Conservation (phyloP, 108 stramenopile genomes). For the Cyclotella baltica region DNA sequence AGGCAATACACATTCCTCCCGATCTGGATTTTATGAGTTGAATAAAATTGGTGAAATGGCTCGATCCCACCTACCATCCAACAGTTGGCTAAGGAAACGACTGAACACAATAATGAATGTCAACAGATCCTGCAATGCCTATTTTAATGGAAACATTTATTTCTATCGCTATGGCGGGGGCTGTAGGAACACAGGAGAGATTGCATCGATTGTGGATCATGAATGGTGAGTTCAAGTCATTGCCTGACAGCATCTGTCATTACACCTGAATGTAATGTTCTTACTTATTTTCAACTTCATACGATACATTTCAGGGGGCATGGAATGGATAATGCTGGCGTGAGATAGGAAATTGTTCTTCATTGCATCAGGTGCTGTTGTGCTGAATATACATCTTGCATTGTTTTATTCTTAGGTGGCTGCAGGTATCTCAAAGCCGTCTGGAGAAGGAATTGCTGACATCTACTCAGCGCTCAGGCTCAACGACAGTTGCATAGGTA, state of each 20-base stretch:
- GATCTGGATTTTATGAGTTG: constrained; percentile 29
- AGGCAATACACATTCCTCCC: constrained; percentile 24
- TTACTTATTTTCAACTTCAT: neutral
- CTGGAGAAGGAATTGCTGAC: constrained; percentile 48
- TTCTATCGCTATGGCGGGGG: constrained; percentile 31
- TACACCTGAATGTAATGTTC: neutral
- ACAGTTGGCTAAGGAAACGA: constrained; percentile 9
- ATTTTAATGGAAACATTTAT: constrained; percentile 26
- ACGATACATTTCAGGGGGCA: constrained; percentile 16
- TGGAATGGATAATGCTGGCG: constrained; percentile 32
- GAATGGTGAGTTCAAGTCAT: constrained; percentile 12
- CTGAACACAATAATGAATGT: constrained; percentile 26
- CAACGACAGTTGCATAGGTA: constrained; percentile 42
- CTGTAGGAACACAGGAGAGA: constrained; percentile 32
- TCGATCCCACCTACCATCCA: constrained; percentile 20
- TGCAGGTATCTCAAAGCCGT: constrained; percentile 30
- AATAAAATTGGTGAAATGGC: constrained; percentile 38
- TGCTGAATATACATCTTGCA: no score
- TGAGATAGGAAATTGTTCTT: no score
- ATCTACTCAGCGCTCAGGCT: constrained; percentile 30
- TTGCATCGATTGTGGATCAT: constrained; percentile 18
- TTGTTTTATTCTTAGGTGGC: no score
- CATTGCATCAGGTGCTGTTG: no score
- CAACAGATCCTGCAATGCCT: constrained; percentile 32
- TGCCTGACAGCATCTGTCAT: neutral